Evolutionary conservation across 2,329 filamentous ascomycete species (phyloP).

Genomic region (Fusarium verrucosum): DNA sequence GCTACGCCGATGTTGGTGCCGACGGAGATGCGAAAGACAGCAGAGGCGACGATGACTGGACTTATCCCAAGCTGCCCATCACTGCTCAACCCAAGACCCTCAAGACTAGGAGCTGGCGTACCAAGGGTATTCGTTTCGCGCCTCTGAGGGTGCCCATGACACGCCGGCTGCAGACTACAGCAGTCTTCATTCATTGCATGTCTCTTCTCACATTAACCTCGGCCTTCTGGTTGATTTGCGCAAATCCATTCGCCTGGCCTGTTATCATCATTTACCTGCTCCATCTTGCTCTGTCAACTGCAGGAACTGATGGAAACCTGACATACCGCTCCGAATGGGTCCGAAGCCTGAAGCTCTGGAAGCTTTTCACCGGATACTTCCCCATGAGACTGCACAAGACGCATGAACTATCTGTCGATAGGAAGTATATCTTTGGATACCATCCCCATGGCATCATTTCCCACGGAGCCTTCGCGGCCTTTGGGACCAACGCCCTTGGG

Average conservation of each 20-base stretch:
- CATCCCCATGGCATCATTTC: slow-evolving; percentile 98
- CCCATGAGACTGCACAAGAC: slow-evolving; percentile 89
- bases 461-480: slow-evolving; percentile 92
- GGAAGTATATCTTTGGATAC: slow-evolving; percentile 97
- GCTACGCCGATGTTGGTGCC: slow-evolving; percentile 36
- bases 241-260: slow-evolving; percentile 93
- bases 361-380: slow-evolving; percentile 90
- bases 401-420: slow-evolving; percentile 76
- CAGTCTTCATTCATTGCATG: slow-evolving; percentile 78
- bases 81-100: slow-evolving; percentile 27
- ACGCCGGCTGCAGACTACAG: slow-evolving; percentile 78
- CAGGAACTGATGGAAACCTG: slow-evolving; percentile 78
- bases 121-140: slow-evolving; percentile 79
- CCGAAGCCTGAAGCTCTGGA: slow-evolving; percentile 81
- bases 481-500: slow-evolving; percentile 87
- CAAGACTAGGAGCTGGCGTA: slow-evolving; percentile 48
- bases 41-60: slow-evolving; percentile 19
- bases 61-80: slow-evolving; percentile 46
- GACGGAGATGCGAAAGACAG: slow-evolving; percentile 17
- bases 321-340: slow-evolving; percentile 78
- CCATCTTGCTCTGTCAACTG: slow-evolving; percentile 82
- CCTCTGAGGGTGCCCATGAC: slow-evolving; percentile 78
- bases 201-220: slow-evolving; percentile 76
- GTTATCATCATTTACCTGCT: slow-evolving; percentile 79
- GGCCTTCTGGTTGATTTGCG: slow-evolving; percentile 88